Percentiles rank a stretch among this genome's conserved stretches.
phyloP scores from a whole-genome alignment of 352 stramenopile genomes.

The Globisporangium solare region DNA sequence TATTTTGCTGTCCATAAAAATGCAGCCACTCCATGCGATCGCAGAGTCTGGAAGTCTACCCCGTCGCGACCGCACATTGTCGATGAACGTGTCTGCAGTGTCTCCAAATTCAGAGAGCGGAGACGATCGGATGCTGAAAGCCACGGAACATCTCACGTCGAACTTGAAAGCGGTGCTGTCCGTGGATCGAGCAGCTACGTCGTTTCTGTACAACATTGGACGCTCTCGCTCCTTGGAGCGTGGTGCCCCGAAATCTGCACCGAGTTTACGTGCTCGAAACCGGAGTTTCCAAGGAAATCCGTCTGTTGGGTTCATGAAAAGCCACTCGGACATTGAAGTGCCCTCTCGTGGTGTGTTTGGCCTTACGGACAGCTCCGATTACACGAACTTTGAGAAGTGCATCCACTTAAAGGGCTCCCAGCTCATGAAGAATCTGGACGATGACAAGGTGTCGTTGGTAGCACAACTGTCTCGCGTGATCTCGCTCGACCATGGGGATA shows the following conservation, averaged over 20 bases:
- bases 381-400: slow-evolving; percentile 82
- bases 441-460: slow-evolving; percentile 78
- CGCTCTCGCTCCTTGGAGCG: slow-evolving; percentile 32
- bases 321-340: neutral
- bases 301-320: neutral
- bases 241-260: slow-evolving; percentile 25
- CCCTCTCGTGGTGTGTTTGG: slow-evolving; percentile 24
- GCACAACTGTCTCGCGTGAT: slow-evolving; percentile 68
- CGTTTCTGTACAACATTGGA: slow-evolving; percentile 70
- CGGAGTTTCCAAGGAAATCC: slow-evolving; percentile 31
- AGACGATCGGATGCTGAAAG: slow-evolving; percentile 38
- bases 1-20: neutral
- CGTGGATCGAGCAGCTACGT: slow-evolving; percentile 62
- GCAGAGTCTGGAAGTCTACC: slow-evolving; percentile 60
- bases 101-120: slow-evolving; percentile 15
- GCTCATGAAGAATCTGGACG: slow-evolving; percentile 78
- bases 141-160: slow-evolving; percentile 48
- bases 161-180: slow-evolving; percentile 69
- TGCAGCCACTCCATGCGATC: slow-evolving; percentile 55
- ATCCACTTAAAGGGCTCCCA: slow-evolving; percentile 82
- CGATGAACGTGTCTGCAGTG: slow-evolving; percentile 19
- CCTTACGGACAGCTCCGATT: slow-evolving; percentile 47
- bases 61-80: slow-evolving; percentile 38
- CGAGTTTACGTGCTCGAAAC: slow-evolving; percentile 29
- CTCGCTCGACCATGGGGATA: slow-evolving; percentile 46